phyloP scores from a whole-genome alignment of 2,329 filamentous ascomycete genomes.

The Alternaria arborescens region DNA sequence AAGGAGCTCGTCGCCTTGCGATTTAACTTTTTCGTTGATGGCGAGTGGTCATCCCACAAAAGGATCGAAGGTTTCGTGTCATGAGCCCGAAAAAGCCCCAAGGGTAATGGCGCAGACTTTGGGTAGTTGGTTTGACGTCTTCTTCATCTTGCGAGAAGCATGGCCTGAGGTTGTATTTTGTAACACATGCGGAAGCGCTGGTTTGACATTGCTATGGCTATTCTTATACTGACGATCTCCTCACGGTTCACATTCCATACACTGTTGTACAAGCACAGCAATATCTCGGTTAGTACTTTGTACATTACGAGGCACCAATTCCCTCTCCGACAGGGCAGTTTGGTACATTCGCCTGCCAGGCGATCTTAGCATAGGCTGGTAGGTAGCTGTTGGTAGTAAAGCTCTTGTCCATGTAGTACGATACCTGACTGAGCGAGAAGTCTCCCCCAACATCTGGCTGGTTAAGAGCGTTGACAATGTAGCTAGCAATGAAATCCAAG shows the following conservation, averaged over 20 bases:
- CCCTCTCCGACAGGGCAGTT: constrained; percentile 52
- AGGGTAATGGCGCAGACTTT: not conserved
- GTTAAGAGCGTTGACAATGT: constrained; percentile 49
- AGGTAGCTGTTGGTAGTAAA: constrained; percentile 56
- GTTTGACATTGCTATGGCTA: not conserved
- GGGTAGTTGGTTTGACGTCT: not conserved
- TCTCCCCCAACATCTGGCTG: constrained; percentile 42
- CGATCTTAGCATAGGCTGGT: constrained; percentile 52
- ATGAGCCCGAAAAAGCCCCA: not conserved
- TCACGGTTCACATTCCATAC: not conserved
- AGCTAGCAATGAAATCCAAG: constrained; percentile 58
- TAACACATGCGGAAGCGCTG: not conserved
- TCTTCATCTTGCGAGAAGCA: not conserved
- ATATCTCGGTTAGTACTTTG: not conserved
- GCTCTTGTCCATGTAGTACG: constrained; percentile 50
- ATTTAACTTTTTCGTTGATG: not conserved
- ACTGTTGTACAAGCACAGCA: not conserved
- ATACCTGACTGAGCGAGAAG: constrained; percentile 43
- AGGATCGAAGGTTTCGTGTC: not conserved
- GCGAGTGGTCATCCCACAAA: not conserved
- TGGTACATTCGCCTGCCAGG: constrained; percentile 52
- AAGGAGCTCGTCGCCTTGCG: not conserved
- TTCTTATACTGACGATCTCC: not conserved
- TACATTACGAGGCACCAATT: constrained; percentile 31
- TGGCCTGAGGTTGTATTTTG: not conserved